phyloP scores from a whole-genome alignment of 805 yeast species.

The Barnettozyma populi region DNA sequence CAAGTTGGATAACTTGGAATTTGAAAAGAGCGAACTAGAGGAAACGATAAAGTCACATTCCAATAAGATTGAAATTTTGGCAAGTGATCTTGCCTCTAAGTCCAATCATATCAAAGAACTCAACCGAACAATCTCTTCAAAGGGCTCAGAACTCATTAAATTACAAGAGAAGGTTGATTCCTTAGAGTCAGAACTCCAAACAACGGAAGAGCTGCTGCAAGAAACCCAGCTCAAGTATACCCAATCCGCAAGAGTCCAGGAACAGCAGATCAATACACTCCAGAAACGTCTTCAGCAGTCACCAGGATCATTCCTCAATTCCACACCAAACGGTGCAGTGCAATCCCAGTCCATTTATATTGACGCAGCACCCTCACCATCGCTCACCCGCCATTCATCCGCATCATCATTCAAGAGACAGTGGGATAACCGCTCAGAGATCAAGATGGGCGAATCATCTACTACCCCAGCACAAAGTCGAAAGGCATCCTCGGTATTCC shows the following conservation, averaged over 20 bases:
- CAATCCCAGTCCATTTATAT: slow-evolving; percentile 16
- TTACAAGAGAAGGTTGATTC: slow-evolving; percentile 18
- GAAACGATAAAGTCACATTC: slow-evolving; percentile 22
- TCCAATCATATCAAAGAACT: slow-evolving; percentile 20
- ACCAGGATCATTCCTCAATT: slow-evolving; percentile 2
- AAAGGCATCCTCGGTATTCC: slow-evolving; percentile 16
- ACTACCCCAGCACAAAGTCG: slow-evolving; percentile 36
- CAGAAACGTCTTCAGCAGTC: slow-evolving; percentile 16
- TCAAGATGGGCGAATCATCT: slow-evolving; percentile 44
- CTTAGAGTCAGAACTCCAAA: slow-evolving; percentile 22
- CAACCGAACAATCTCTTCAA: slow-evolving; percentile 14
- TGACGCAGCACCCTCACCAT: neutral
- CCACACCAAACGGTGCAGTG: neutral
- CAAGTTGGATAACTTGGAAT: slow-evolving; percentile 40
- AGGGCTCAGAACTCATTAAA: slow-evolving; percentile 24
- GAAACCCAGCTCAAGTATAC: slow-evolving; percentile 11
- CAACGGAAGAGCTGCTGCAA: slow-evolving; percentile 23
- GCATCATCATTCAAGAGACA: slow-evolving; percentile 16
- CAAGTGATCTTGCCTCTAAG: slow-evolving; percentile 27
- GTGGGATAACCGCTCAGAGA: slow-evolving; percentile 25
- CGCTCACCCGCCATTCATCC: slow-evolving; percentile 12
- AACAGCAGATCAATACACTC: slow-evolving; percentile 15
- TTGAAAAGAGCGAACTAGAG: slow-evolving; percentile 36
- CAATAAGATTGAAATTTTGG: slow-evolving; percentile 26
- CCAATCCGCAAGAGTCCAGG: slow-evolving; percentile 16